Percentiles rank a stretch among this genome's conserved stretches.
phyloP scores from a whole-genome alignment of 352 stramenopile genomes.

The Plasmopara viticola region DNA sequence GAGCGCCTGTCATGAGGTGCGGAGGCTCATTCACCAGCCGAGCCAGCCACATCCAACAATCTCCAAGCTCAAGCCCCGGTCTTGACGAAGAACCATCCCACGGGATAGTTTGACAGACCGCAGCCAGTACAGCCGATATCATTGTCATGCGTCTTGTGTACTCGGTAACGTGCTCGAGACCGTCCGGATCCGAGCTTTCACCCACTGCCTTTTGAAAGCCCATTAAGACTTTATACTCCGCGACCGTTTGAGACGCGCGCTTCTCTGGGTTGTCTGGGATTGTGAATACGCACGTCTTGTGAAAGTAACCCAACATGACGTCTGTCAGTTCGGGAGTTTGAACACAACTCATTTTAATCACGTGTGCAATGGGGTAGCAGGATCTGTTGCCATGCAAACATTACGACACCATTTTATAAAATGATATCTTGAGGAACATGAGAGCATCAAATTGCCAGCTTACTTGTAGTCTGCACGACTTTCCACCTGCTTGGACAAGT shows the following conservation, averaged over 20 bases:
- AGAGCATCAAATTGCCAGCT: conserved; percentile 6
- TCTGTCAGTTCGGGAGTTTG: conserved; percentile 65
- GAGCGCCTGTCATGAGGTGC: conserved; percentile 59
- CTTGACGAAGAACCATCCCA: conserved; percentile 52
- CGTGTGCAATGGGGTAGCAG: conserved; percentile 64
- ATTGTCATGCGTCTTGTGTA: conserved; percentile 80
- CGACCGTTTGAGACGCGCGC: conserved; percentile 38
- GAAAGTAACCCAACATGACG: conserved; percentile 62
- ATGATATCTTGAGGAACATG: not conserved
- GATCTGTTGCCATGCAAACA: conserved; percentile 23
- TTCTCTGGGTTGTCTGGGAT: conserved; percentile 60
- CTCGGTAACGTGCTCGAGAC: conserved; percentile 67
- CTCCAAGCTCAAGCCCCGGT: conserved; percentile 43
- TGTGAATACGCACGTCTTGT: conserved; percentile 70
- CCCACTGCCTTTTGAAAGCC: conserved; percentile 62
- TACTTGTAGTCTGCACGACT: conserved; percentile 76
- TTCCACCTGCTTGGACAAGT: conserved; percentile 62
- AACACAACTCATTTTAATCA: conserved; percentile 75
- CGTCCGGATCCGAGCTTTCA: conserved; percentile 48
- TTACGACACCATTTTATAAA: not conserved
- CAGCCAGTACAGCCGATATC: conserved; percentile 58
- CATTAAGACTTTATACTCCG: conserved; percentile 59
- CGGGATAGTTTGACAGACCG: conserved; percentile 61
- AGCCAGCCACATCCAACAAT: conserved; percentile 72
- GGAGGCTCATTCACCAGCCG: conserved; percentile 62